These are phyloP conservation scores for Heliamphora pulchella DNA, from an alignment of 179 eudicot species.

Conservation along the genomic window DNA sequence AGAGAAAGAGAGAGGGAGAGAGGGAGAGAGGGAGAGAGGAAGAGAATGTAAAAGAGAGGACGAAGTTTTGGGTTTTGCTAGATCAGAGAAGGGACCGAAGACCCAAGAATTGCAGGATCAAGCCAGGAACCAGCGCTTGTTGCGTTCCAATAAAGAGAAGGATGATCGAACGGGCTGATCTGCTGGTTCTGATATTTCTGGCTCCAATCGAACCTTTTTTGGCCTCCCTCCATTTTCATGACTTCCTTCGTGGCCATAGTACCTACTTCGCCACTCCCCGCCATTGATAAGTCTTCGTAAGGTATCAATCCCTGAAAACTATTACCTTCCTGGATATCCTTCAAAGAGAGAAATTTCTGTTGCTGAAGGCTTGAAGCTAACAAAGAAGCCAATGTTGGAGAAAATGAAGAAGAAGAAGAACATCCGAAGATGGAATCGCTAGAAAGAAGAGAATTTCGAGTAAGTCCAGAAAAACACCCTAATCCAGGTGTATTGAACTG, in stretches of 20 bases:
- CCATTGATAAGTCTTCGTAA: slow-evolving; percentile 20
- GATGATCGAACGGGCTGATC: slow-evolving; percentile 17
- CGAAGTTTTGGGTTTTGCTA: slow-evolving; percentile 18
- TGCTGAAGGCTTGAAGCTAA: slow-evolving; percentile 20
- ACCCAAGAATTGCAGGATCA: slow-evolving; percentile 56
- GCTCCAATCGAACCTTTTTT: slow-evolving; percentile 16
- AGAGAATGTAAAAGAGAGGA: not conserved
- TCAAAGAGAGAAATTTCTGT: no score
- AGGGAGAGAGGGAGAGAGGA: not conserved
- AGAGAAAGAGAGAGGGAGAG: no score
- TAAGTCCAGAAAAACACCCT: slow-evolving; percentile 12
- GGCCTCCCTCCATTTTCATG: slow-evolving; percentile 18
- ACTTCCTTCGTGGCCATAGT: slow-evolving; percentile 1
- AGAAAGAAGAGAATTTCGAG: slow-evolving; percentile 20
- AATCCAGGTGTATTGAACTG: slow-evolving; percentile 21
- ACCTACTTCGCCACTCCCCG: not conserved
- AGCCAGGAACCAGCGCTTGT: slow-evolving; percentile 48
- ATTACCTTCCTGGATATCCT: slow-evolving; percentile 6
- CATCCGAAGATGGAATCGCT: slow-evolving; percentile 25
- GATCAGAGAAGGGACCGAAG: slow-evolving; percentile 74
- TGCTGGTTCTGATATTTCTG: slow-evolving; percentile 21
- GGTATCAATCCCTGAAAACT: slow-evolving; percentile 19
- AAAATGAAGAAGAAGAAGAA: slow-evolving; percentile 16
- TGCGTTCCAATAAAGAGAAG: slow-evolving; percentile 37
- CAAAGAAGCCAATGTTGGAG: slow-evolving; percentile 27